Conservation (phyloP, 768 basidiomycete genomes). For the Hemileccinum rubropunctum region DNA sequence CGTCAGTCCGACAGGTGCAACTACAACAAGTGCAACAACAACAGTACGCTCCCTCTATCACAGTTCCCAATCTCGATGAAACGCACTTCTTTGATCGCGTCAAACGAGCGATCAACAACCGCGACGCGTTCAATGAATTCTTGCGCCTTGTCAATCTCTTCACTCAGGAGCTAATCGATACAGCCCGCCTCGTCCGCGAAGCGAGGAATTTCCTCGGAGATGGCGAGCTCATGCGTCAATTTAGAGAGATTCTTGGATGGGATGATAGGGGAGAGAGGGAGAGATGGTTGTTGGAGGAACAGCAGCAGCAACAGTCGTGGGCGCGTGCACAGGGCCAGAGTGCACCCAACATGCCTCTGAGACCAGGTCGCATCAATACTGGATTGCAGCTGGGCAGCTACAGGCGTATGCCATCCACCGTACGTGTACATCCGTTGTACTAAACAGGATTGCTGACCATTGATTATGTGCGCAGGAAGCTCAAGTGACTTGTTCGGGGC, state of each 20-base stretch:
- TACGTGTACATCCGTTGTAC: conserved; percentile 41
- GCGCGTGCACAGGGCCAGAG: conserved; percentile 46
- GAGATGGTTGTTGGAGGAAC: conserved; percentile 46
- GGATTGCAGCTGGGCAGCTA: conserved; percentile 86
- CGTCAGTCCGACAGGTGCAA: conserved; percentile 21
- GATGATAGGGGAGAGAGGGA: conserved; percentile 70
- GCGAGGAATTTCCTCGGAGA: conserved; percentile 74
- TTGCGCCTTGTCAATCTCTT: conserved; percentile 93
- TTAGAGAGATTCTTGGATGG: conserved; percentile 86
- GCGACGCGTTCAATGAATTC: conserved; percentile 90
- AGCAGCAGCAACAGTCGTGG: conserved; percentile 46
- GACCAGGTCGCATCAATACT: conserved; percentile 62
- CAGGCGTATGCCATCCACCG: conserved; percentile 73
- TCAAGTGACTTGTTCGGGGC: conserved; percentile 86
- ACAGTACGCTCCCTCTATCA: conserved; percentile 12
- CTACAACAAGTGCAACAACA: conserved; percentile 24
- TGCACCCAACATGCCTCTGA: conserved; percentile 33
- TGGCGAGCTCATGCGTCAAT: conserved; percentile 74
- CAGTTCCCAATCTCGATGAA: conserved; percentile 44
- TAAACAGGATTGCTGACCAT: not conserved
- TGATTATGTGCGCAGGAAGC: conserved; percentile 56
- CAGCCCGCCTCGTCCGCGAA: conserved; percentile 77
- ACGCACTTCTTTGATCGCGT: conserved; percentile 92
- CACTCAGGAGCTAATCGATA: conserved; percentile 91
- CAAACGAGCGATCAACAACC: conserved; percentile 64